Base-by-base conservation (phyloP, 148 eudicot genomes). In the Vaccinium vitisidaea region DNA sequence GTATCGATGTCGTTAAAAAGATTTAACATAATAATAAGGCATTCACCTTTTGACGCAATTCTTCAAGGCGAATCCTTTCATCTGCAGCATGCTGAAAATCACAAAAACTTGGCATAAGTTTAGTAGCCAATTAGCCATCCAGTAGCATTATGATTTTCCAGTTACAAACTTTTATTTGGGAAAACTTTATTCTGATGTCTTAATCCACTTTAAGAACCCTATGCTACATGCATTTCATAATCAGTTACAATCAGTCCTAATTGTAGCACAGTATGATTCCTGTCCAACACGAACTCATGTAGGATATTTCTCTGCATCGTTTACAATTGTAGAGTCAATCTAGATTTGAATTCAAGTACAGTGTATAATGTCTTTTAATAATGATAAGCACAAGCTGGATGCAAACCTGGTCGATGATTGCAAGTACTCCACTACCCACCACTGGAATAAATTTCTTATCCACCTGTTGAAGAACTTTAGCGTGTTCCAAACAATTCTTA, bases 51-150 rank as follows among this genome's bases (percentile, higher is more conserved):
- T 88, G 83, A 75, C 96, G 98, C 86, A 97, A 87, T 78, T 95
- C 99, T 90, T 97, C 99, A 86, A 97, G 89, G 84, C 94, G 93
- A 78, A 97, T 95, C 88, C 99, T 91, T 88, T 97, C 99, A 88
- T 97, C 99, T 25, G 99, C 99, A 84, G 99, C 99, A 89, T 97
- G 99, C 99, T 97, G 95, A 43, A 85, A 30, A 50, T 56, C 49
- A 46, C 46, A 43, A 43, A 43, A 43, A 14, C 8, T 2, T 32
- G 36, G 12, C 5, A 8, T 27, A 4, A 53, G 14, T 27, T 48
- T 12, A 32, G 70, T 10, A 74, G 79, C 15, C 79, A 73, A 53
- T 70, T 10, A 74, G 79, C 15, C 79, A 73, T 74, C 69, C 21
- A 54, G 12, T 55, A 2, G 12, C 69, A 83, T 21, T 18, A 56